These are phyloP conservation scores for Metschnikowia henanensis DNA, from an alignment of 805 yeast genomes.

Conservation along the genomic window DNA sequence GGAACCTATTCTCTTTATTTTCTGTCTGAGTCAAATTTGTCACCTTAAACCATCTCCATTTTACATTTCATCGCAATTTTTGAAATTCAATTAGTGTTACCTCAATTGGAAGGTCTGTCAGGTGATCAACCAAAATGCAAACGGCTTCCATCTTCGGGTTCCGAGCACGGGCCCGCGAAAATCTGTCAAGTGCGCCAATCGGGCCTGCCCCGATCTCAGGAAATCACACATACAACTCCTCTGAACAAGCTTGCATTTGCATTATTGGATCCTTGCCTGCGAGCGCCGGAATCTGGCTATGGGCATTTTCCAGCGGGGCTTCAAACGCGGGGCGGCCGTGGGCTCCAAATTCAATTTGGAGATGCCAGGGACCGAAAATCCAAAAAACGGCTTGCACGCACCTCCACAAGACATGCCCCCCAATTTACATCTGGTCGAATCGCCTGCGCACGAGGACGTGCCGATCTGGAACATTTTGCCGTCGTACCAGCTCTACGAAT, in stretches of 20 bases:
- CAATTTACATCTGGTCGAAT: slow-evolving; percentile 18
- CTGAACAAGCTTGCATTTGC: too few species aligned
- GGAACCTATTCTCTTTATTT: too few species aligned
- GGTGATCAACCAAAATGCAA: too few species aligned
- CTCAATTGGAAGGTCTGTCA: too few species aligned
- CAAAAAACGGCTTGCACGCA: background rate
- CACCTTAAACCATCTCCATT: too few species aligned
- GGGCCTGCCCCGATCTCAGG: background rate
- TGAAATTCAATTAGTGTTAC: too few species aligned
- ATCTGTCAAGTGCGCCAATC: background rate
- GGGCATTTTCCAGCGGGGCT: slow-evolving; percentile 12
- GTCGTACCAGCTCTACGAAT: slow-evolving; percentile 32
- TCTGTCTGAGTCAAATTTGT: too few species aligned
- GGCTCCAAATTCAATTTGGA: slow-evolving; percentile 6
- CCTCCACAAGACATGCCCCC: background rate
- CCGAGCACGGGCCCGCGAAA: slow-evolving; percentile 1
- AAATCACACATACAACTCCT: too few species aligned
- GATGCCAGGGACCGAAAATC: slow-evolving; percentile 1
- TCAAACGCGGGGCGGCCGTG: slow-evolving; percentile 7
- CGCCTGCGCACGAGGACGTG: slow-evolving; percentile 29
- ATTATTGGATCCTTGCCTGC: background rate
- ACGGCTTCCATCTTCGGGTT: background rate
- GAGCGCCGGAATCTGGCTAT: slow-evolving; percentile 6
- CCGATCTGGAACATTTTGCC: slow-evolving; percentile 34
- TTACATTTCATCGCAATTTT: too few species aligned